Base-by-base conservation (phyloP, 2,329 filamentous ascomycete genomes). In the Lojkania enalia region DNA sequence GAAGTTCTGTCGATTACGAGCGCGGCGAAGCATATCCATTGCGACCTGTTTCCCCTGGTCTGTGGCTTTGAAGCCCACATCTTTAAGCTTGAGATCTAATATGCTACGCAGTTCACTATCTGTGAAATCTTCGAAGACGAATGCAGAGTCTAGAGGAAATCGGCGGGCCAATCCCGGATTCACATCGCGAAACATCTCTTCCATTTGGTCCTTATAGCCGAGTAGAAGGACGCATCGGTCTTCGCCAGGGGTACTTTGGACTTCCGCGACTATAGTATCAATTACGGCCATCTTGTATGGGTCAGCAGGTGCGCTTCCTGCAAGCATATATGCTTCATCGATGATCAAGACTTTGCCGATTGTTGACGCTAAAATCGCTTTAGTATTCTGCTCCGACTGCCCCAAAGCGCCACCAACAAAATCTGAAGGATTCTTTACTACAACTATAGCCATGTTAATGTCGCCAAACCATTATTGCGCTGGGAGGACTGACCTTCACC, bases 301-400 rank as follows among this genome's bases (percentile, higher is more conserved):
- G 52, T 83, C 78, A 1, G 69, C 61, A 12, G 72, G 50, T 0
- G 41, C 39, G 1, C 63, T 58, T 1, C 70, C 66, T 35, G 76
- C 79, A 0, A 92, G 73, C 23, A 83, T 82, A 51, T 92, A 91
- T 0, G 87, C 87, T 60, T 94, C 88, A 49, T 92, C 88, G 2
- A 92, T 90, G 12, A 92, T 80, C 0, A 92, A 76, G 0, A 91
- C 86, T 52, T 91, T 92, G 0, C 88, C 88, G 0, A 78, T 52
- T 0, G 85, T 83, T 0, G 82, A 71, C 0, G 79, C 81, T 0
- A 92, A 73, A 5, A 91, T 90, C 0, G 74, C 83, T 52, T 88
- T 91, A 0, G 87, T 91, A 23, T 83, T 81, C 2, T 77, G 73
- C 62, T 92, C 87, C 0, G 87, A 90, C 1, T 77, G 72, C 0